Percentiles rank a stretch among this genome's conserved stretches.
phyloP scores from a whole-genome alignment of 169 alveolate genomes.

The Plasmodium vinckei region DNA sequence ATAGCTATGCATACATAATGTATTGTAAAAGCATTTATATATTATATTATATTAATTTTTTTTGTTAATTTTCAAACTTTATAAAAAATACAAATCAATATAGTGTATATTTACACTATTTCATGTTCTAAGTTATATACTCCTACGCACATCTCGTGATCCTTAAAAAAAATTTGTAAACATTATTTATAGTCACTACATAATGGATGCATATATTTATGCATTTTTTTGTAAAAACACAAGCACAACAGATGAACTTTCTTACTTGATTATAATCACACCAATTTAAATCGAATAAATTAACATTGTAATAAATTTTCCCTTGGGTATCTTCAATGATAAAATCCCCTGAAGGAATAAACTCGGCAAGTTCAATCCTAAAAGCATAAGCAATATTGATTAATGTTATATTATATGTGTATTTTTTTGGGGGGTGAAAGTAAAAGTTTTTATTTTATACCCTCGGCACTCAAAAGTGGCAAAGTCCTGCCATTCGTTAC shows the following conservation, averaged over 20 bases:
- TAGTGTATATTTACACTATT: not conserved
- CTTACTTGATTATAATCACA: slow-evolving; percentile 68
- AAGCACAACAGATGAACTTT: no score
- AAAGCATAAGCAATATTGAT: not conserved
- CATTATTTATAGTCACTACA: no score
- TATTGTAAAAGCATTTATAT: no score
- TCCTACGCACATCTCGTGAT: slow-evolving; percentile 70
- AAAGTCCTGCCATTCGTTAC: slow-evolving; percentile 47
- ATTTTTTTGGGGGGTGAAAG: not conserved
- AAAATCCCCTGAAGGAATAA: slow-evolving; percentile 27
- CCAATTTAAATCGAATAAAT: slow-evolving; percentile 55
- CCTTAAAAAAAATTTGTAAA: no score
- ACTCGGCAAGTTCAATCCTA: slow-evolving; percentile 53
- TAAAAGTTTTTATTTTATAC: not conserved
- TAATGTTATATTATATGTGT: not conserved
- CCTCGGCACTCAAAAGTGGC: slow-evolving; percentile 72
- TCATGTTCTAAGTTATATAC: slow-evolving; percentile 58
- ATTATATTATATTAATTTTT: no score
- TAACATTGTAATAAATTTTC: slow-evolving; percentile 54
- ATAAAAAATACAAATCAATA: not conserved
- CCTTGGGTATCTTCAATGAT: slow-evolving; percentile 66
- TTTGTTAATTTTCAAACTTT: no score
- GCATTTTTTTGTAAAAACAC: no score
- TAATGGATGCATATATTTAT: no score
- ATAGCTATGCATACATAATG: no score